These are phyloP conservation scores for Groenewaldozyma tartarivorans DNA, from an alignment of 805 yeast species.

Conservation along the genomic window DNA sequence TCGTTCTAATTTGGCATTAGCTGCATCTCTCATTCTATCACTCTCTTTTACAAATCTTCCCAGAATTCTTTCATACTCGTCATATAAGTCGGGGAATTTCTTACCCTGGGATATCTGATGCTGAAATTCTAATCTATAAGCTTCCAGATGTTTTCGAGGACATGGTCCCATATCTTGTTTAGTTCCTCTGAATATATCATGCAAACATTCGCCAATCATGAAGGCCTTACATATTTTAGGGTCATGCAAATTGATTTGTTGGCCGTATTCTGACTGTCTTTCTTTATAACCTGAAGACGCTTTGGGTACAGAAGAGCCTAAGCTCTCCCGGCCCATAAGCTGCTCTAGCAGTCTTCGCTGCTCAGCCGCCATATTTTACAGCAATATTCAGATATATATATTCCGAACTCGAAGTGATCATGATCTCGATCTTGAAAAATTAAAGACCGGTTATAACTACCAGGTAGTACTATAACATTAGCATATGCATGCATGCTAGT, in stretches of 20 bases:
- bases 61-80: constrained; percentile 37
- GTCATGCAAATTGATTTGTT: constrained; percentile 36
- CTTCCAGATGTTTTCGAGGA: constrained; percentile 64
- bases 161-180: constrained; percentile 79
- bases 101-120: constrained; percentile 30
- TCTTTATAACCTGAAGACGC: neutral
- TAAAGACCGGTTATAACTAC: too few species aligned
- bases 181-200: constrained; percentile 72
- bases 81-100: constrained; percentile 37
- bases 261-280: neutral
- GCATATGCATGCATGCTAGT: too few species aligned
- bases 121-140: constrained; percentile 57
- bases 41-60: constrained; percentile 56
- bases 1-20: constrained; percentile 55
- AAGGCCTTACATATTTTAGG: constrained; percentile 68
- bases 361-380: constrained; percentile 51
- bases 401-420: too few species aligned
- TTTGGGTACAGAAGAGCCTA: constrained; percentile 9
- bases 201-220: constrained; percentile 79
- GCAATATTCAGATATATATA: too few species aligned
- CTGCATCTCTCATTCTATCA: constrained; percentile 52
- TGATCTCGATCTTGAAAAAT: too few species aligned
- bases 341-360: constrained; percentile 70
- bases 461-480: too few species aligned
- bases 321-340: constrained; percentile 55